Evolutionary conservation across 805 yeast species (phyloP), one percentile per base, ranked within the genome.

Genomic region (Citeromyces nyonsensis): DNA sequence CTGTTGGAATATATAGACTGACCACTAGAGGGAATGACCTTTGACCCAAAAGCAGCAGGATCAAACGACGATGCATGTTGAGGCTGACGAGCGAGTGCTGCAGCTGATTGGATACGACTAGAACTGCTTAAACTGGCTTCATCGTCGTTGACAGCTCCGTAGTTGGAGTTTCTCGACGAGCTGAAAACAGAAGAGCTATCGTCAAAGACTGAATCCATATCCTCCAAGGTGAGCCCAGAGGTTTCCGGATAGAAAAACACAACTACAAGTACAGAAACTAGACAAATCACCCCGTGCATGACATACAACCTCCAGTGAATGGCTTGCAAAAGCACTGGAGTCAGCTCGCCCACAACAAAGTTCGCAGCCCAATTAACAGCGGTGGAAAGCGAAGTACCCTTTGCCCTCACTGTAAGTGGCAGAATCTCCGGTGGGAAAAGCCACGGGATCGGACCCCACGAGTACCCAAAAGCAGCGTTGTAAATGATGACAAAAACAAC

Each of bases 391-490:
- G 94, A 82, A 0, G 94, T 93, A 36, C 95, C 94, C 44, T 84
- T 80, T 3, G 94, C 83, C 34, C 96, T 67, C 8, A 84, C 83
- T 12, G 76, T 63, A 39, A 81, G 67, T 0, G 95, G 95, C 34
- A 85, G 66, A 31, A 86, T 83, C 54, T 83, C 95, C 43, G 85
- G 83, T 42, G 86, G 83, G 51, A 78, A 73, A 28, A 78, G 54
- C 95, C 95, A 84, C 9, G 94, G 94, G 34, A 85, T 74, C 3
- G 95, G 94, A 7, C 95, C 96, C 94, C 95, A 86, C 34, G 88
- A 75, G 45, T 72, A 73, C 11, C 95, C 95, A 55, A 85, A 85
- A 3, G 74, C 73, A 2, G 93, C 81, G 46, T 83, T 85, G 58
- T 75, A 82, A 10, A 82, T 54, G 34, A 85, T 66, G 11, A 85